Conservation (phyloP, 1,284 basidiomycete species). For the Ustilago sp. region DNA sequence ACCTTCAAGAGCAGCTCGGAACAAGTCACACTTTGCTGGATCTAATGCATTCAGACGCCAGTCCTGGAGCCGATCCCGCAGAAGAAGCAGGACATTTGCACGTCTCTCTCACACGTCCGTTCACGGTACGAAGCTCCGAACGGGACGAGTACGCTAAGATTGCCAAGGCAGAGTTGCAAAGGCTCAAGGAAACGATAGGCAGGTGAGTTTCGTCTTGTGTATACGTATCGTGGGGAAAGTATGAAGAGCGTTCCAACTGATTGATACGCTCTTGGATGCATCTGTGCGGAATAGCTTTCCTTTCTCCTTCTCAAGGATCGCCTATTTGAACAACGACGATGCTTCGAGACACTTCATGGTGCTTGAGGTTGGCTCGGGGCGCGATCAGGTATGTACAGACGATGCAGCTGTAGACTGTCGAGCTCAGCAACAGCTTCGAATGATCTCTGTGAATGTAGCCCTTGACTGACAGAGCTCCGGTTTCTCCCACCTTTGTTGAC, state of each 20-base stretch:
- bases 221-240: not conserved
- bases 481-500: not conserved
- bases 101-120: conserved; percentile 52
- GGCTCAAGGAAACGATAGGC: conserved; percentile 2
- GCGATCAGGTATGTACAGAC: conserved; percentile 28
- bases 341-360: conserved; percentile 41
- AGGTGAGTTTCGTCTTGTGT: conserved; percentile 13
- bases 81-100: conserved; percentile 22
- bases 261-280: not conserved
- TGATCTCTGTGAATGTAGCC: not conserved
- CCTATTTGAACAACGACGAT: conserved; percentile 45
- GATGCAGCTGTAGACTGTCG: not conserved
- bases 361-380: conserved; percentile 41
- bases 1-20: conserved; percentile 21
- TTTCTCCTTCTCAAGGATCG: conserved; percentile 41
- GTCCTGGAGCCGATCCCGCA: not conserved
- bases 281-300: conserved; percentile 21
- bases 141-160: conserved; percentile 39
- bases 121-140: conserved; percentile 49
- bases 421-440: too few relatives aligned
- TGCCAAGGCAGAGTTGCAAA: conserved; percentile 7
- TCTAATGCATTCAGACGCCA: conserved; percentile 1
- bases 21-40: conserved; percentile 10
- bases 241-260: not conserved
- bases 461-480: not conserved